These are phyloP conservation scores for Knoxdaviesia proteae DNA, from an alignment of 2,329 filamentous ascomycete genomes.

Conservation along the genomic window DNA sequence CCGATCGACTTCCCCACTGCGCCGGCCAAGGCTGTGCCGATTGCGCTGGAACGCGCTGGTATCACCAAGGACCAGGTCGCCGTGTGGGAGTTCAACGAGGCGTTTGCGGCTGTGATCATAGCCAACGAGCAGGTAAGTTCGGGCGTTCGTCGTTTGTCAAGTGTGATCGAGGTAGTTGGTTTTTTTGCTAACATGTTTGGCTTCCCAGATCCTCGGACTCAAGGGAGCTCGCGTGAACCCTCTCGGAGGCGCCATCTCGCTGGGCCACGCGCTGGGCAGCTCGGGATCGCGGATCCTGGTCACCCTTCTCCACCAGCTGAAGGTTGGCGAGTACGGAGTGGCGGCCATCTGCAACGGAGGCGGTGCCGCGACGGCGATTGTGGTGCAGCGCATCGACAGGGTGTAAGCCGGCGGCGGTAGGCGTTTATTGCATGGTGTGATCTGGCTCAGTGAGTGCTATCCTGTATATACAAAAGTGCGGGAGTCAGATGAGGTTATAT, in stretches of 20 bases:
- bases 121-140: constrained; percentile 61
- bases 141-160: background rate
- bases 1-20: constrained; percentile 89
- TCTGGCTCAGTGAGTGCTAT: too few relatives aligned
- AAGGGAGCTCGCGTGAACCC: constrained; percentile 66
- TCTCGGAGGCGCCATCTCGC: constrained; percentile 73
- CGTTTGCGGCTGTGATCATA: constrained; percentile 87
- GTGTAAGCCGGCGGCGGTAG: constrained; percentile 15
- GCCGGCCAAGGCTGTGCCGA: constrained; percentile 75
- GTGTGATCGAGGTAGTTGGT: constrained; percentile 5
- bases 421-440: background rate
- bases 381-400: constrained; percentile 62
- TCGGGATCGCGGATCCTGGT: constrained; percentile 82
- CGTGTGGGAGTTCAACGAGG: constrained; percentile 97
- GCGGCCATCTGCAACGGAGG: constrained; percentile 96
- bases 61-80: constrained; percentile 83
- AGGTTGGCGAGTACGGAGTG: constrained; percentile 82
- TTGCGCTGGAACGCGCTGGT: constrained; percentile 72
- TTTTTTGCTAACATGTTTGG: background rate
- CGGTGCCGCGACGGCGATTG: constrained; percentile 74
- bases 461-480: too few relatives aligned
- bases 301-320: constrained; percentile 75
- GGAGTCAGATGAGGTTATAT: too few relatives aligned
- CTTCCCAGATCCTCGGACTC: constrained; percentile 50
- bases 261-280: constrained; percentile 83